Conservation (phyloP, 2,329 filamentous ascomycete genomes). For the Colletotrichum costaricense region DNA sequence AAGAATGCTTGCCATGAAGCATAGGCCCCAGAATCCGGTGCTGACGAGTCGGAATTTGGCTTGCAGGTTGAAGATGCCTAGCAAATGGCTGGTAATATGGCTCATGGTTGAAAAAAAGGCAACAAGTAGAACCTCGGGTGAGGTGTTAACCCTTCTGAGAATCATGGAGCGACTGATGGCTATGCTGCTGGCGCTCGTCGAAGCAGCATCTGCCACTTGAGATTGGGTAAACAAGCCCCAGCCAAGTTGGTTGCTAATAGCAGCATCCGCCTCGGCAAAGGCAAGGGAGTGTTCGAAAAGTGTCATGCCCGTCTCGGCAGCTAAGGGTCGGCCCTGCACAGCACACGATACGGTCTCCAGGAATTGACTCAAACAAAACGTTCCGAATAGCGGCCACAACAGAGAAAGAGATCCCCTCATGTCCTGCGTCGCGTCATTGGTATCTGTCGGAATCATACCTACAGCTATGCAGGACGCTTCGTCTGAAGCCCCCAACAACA, state of each 20-base stretch:
- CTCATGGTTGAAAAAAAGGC: slow-evolving; percentile 90
- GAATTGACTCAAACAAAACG: slow-evolving; percentile 81
- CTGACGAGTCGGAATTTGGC: slow-evolving; percentile 83
- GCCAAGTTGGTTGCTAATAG: slow-evolving; percentile 83
- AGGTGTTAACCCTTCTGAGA: slow-evolving; percentile 84
- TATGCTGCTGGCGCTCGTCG: slow-evolving; percentile 42
- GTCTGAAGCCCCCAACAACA: slow-evolving; percentile 82
- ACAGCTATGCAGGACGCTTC: slow-evolving; percentile 79
- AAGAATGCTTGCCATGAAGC: slow-evolving; percentile 87
- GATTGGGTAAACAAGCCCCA: slow-evolving; percentile 72
- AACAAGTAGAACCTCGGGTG: slow-evolving; percentile 88
- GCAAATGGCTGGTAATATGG: slow-evolving; percentile 84
- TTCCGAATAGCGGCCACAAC: slow-evolving; percentile 80
- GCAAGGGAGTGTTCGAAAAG: slow-evolving; percentile 96
- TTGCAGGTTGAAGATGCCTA: slow-evolving; percentile 85
- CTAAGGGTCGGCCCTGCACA: slow-evolving; percentile 82
- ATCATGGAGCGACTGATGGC: slow-evolving; percentile 74
- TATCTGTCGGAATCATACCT: slow-evolving; percentile 73
- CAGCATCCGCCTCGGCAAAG: slow-evolving; percentile 94
- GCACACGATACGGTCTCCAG: slow-evolving; percentile 90
- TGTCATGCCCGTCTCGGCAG: slow-evolving; percentile 94
- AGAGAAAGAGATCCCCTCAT: slow-evolving; percentile 82
- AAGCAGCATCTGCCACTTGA: slow-evolving; percentile 45
- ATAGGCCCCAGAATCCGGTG: slow-evolving; percentile 89
- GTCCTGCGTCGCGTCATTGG: slow-evolving; percentile 61